A percentile compares a stretch with the other conserved stretches of the same genome.
Evolutionary conservation across 257 asterid genomes (phyloP).

Genomic region (Solanum pimpinellifolium): DNA sequence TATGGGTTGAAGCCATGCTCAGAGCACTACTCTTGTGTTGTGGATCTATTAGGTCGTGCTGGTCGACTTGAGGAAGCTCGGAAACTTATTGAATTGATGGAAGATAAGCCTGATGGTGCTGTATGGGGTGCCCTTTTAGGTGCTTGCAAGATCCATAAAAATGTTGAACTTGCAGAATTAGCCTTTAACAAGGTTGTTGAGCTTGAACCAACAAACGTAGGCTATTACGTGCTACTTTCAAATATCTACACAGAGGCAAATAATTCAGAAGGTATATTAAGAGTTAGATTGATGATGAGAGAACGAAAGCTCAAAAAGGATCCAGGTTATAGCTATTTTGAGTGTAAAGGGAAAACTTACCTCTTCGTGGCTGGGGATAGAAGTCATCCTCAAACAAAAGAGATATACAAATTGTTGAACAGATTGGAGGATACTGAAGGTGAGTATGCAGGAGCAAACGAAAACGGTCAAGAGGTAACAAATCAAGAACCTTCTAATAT

Average conservation of each 20-base stretch:
- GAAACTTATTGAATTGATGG: conserved; percentile 48
- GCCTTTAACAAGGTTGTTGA: conserved; percentile 63
- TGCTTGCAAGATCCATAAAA: conserved; percentile 83
- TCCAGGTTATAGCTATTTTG: conserved; percentile 80
- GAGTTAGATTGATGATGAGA: conserved; percentile 61
- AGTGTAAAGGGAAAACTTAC: conserved; percentile 45
- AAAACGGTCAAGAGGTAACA: not conserved
- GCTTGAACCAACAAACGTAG: conserved; percentile 70
- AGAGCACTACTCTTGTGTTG: conserved; percentile 77
- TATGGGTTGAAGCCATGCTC: conserved; percentile 38
- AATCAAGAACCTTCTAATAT: conserved; percentile 8
- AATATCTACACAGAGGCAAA: conserved; percentile 50
- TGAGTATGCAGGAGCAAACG: not conserved
- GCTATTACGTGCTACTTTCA: conserved; percentile 69
- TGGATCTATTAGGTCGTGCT: conserved; percentile 82
- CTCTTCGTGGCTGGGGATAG: conserved; percentile 69
- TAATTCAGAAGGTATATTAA: conserved; percentile 44
- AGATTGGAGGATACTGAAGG: conserved; percentile 33
- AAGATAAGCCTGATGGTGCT: conserved; percentile 70
- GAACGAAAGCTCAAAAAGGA: conserved; percentile 63
- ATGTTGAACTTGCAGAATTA: conserved; percentile 56
- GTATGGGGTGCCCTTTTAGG: conserved; percentile 96
- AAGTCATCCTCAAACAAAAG: conserved; percentile 42
- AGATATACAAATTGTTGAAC: conserved; percentile 36
- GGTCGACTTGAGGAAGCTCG: conserved; percentile 61